Evolutionary conservation across 129 eudicot species (phyloP), one percentile per base, ranked within the genome.

Genomic region (Flaveria trinervia): DNA sequence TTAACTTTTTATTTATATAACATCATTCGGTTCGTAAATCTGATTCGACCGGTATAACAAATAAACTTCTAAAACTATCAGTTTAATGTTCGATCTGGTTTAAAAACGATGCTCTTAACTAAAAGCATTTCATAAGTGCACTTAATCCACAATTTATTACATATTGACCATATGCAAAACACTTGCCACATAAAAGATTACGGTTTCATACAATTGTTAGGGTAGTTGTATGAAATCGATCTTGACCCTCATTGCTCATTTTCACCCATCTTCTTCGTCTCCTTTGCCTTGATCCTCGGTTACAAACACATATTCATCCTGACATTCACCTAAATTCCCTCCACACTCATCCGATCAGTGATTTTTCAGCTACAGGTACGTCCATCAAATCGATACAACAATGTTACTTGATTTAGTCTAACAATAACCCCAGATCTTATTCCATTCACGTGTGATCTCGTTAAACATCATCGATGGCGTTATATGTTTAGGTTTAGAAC

Each of bases 261-360:
- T 49, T 23, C 41, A 36, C 41, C 41, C 74, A 8, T 41, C 69
- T 57, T n/a, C 45, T 57, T 17, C 64, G 59, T 71, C 20, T 62
- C 44, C 14, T 14, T 54, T 43, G 61, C 83, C 79, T 51, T 80
- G 83, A 80, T 80, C 83, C 39, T 80, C 79, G 83, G 50, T 73
- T 73, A 25, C 48, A 55, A 46, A 41, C 67, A 18, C 75, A 6
- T 59, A 45, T 69, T 70, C 68, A 26, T 45, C 70, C 5, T 45
- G 49, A 45, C 16, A 12, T 49, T 14, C 54, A 52, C 82, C 83
- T 80, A 78, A 65, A 80, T 80, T 80, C 52, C 59, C 75, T 73
- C 79, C 1, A 1, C 74, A 65, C 26, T 80, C 69, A 64, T 62
- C 71, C 56, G 66, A 71, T 79, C 77, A 79, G 62, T 77, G 60